These are phyloP conservation scores for Arachis monticola DNA, from an alignment of 331 rosid species.

Conservation along the genomic window DNA sequence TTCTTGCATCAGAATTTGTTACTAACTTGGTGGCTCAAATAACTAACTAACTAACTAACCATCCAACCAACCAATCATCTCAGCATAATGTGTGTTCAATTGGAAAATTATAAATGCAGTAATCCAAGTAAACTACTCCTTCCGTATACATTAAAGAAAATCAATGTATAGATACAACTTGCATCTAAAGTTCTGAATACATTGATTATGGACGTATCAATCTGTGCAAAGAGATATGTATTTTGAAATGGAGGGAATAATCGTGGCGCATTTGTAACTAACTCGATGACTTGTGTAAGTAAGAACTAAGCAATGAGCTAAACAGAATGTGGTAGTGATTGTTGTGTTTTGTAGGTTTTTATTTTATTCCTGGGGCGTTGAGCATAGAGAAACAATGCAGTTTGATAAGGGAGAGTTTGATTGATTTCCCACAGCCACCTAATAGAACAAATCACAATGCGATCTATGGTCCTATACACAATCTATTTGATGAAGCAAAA, in stretches of 20 bases:
- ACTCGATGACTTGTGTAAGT: too few species aligned
- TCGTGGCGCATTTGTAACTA: too few species aligned
- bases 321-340: not conserved
- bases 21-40: not conserved
- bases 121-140: too few species aligned
- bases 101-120: too few species aligned
- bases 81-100: too few species aligned
- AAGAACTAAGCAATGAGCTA: not conserved
- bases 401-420: conserved; percentile 78
- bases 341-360: conserved; percentile 61
- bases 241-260: too few species aligned
- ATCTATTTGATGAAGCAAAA: conserved; percentile 64
- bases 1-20: not conserved
- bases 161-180: too few species aligned
- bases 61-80: not conserved
- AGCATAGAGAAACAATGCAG: conserved; percentile 63
- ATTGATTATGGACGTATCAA: too few species aligned
- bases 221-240: too few species aligned
- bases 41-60: conserved; percentile 10
- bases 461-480: conserved; percentile 66
- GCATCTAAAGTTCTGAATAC: too few species aligned
- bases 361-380: conserved; percentile 78
- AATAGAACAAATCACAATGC: conserved; percentile 94
- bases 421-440: conserved; percentile 85
- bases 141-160: too few species aligned